Evolutionary conservation across 306 rosid genomes (phyloP).

Genomic region (Glycine soja): DNA sequence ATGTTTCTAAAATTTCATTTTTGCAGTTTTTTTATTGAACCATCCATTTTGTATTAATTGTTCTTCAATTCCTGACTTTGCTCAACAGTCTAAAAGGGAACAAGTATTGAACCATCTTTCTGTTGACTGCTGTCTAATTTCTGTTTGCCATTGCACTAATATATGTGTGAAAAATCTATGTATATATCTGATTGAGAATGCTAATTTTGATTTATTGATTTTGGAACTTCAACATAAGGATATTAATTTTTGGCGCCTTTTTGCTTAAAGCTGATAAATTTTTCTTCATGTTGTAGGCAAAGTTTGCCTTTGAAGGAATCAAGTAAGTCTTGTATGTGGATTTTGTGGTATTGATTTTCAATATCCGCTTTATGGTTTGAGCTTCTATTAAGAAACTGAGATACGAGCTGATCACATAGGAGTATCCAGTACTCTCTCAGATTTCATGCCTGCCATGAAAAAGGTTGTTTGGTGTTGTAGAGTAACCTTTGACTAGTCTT

Average conservation of each 20-base stretch:
- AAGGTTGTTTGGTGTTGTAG: constrained; percentile 58
- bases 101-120: constrained; percentile 36
- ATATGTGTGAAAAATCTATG: background rate
- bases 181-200: constrained; percentile 31
- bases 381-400: constrained; percentile 42
- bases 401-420: constrained; percentile 35
- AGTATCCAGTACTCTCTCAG: constrained; percentile 36
- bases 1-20: background rate
- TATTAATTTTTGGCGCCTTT: constrained; percentile 9
- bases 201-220: constrained; percentile 28
- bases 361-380: constrained; percentile 49
- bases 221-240: constrained; percentile 7
- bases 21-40: background rate
- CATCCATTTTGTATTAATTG: background rate
- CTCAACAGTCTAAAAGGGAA: constrained; percentile 23
- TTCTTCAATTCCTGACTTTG: constrained; percentile 1
- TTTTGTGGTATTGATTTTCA: constrained; percentile 40
- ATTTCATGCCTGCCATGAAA: constrained; percentile 65
- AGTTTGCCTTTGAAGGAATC: constrained; percentile 36
- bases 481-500: constrained; percentile 16
- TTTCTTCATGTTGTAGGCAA: constrained; percentile 47
- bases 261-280: constrained; percentile 27
- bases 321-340: constrained; percentile 43
- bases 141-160: constrained; percentile 19
- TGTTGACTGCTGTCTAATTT: constrained; percentile 25